phyloP scores from a whole-genome alignment of 108 stramenopile genomes.

The Nitzschia putrida region DNA sequence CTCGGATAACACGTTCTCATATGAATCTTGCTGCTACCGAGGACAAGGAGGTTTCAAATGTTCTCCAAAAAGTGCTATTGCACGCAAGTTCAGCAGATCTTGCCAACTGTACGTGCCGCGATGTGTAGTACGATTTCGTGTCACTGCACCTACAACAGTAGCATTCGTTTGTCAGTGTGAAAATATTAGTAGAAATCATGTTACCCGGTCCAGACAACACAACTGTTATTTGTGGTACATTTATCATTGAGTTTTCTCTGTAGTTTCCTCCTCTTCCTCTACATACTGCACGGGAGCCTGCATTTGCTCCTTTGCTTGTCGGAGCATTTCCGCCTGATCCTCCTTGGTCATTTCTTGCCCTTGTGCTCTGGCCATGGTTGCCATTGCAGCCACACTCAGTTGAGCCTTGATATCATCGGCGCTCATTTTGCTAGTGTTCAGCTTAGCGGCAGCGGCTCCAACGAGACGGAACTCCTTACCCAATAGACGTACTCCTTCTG shows the following conservation, averaged over 20 bases:
- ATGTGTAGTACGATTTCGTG: conserved; percentile 11
- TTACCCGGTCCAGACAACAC: too few relatives aligned
- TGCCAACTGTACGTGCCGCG: conserved; percentile 57
- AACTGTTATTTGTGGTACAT: too few relatives aligned
- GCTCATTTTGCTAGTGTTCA: conserved; percentile 24
- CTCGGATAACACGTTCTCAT: conserved; percentile 58
- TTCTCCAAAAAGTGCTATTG: conserved; percentile 74
- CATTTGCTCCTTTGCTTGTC: conserved; percentile 52
- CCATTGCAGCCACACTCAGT: conserved; percentile 79
- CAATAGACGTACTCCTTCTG: conserved; percentile 65
- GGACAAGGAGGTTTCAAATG: conserved; percentile 53
- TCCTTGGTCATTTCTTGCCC: conserved; percentile 76
- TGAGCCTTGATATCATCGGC: conserved; percentile 76
- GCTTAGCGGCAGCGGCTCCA: conserved; percentile 42
- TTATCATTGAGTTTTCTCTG: too few relatives aligned
- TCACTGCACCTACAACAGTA: too few relatives aligned
- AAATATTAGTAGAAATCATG: too few relatives aligned
- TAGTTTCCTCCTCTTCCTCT: too few relatives aligned
- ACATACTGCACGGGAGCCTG: too few relatives aligned
- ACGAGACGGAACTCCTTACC: conserved; percentile 64
- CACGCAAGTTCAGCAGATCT: conserved; percentile 69
- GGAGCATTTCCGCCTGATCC: conserved; percentile 74
- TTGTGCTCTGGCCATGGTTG: conserved; percentile 89
- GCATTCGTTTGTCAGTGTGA: too few relatives aligned
- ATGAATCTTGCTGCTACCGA: conserved; percentile 56